Conservation (phyloP, 257 asterid species). For the Marsdenia floribunda region DNA sequence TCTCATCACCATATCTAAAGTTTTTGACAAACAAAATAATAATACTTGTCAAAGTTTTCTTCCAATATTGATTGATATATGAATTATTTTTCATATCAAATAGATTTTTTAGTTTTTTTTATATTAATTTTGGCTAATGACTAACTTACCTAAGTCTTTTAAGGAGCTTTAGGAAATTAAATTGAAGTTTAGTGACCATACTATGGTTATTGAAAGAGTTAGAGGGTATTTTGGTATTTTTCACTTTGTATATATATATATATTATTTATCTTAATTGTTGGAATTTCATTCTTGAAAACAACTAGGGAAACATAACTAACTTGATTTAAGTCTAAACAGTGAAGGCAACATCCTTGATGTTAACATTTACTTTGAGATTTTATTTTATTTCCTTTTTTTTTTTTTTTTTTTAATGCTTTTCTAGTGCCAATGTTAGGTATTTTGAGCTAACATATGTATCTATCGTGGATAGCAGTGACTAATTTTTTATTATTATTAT, state of each 20-base stretch:
- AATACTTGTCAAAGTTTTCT: not conserved
- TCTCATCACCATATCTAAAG: conserved; percentile 2
- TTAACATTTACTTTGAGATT: not conserved
- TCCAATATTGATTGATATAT: not conserved
- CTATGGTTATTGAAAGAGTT: not conserved
- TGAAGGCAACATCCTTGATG: not conserved
- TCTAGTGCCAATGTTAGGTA: not conserved
- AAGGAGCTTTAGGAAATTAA: not conserved
- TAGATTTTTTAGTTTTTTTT: no score
- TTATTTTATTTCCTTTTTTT: no score
- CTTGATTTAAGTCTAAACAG: not conserved
- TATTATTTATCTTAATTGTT: not conserved
- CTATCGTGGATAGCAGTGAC: no score
- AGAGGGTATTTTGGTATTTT: not conserved
- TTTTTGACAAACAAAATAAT: not conserved
- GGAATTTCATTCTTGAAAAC: conserved; percentile 1
- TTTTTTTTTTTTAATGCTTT: not conserved
- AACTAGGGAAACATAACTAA: conserved; percentile 14
- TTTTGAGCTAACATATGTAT: no score
- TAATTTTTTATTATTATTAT: no score
- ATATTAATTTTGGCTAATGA: not conserved
- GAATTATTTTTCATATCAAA: no score
- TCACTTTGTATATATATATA: not conserved
- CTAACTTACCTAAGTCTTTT: not conserved
- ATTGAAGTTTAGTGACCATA: not conserved